phyloP scores from a whole-genome alignment of 2,329 filamentous ascomycete genomes.

The Macroventuria anomochaeta region DNA sequence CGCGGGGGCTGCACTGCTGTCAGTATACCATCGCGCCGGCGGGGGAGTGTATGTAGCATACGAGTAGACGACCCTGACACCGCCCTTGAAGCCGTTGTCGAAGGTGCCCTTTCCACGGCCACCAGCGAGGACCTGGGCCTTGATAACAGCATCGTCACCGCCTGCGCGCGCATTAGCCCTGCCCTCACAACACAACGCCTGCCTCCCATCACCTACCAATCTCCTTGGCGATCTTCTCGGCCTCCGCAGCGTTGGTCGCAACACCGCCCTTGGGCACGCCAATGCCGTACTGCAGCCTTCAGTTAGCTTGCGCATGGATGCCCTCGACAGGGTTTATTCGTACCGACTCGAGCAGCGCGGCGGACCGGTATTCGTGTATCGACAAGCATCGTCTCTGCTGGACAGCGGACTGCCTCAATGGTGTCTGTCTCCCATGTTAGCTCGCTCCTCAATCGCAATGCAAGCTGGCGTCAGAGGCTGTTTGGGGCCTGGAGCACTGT shows the following conservation, averaged over 20 bases:
- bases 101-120: slow-evolving; percentile 98
- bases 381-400: slow-evolving; percentile 89
- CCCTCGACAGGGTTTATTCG: slow-evolving; percentile 18
- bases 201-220: slow-evolving; percentile 67
- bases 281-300: slow-evolving; percentile 77
- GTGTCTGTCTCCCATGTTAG: slow-evolving; percentile 57
- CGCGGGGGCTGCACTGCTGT: slow-evolving; percentile 66
- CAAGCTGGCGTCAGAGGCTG: slow-evolving; percentile 43
- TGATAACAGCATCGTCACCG: slow-evolving; percentile 97
- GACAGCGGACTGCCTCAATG: slow-evolving; percentile 62
- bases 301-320: slow-evolving; percentile 32
- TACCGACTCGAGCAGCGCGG: slow-evolving; percentile 80
- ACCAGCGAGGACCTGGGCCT: slow-evolving; percentile 97
- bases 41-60: slow-evolving; percentile 48
- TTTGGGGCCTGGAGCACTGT: slow-evolving; percentile 20
- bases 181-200: slow-evolving; percentile 19
- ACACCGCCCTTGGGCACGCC: slow-evolving; percentile 90
- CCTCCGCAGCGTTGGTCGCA: slow-evolving; percentile 82
- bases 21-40: slow-evolving; percentile 19
- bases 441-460: slow-evolving; percentile 31
- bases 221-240: slow-evolving; percentile 86
- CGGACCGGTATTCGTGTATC: slow-evolving; percentile 98
- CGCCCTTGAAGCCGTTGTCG: slow-evolving; percentile 98
- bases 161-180: slow-evolving; percentile 54
- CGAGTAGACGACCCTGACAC: slow-evolving; percentile 98